These are phyloP conservation scores for Botrytis tulipae DNA, from an alignment of 2,329 filamentous ascomycete species.

Conservation along the genomic window DNA sequence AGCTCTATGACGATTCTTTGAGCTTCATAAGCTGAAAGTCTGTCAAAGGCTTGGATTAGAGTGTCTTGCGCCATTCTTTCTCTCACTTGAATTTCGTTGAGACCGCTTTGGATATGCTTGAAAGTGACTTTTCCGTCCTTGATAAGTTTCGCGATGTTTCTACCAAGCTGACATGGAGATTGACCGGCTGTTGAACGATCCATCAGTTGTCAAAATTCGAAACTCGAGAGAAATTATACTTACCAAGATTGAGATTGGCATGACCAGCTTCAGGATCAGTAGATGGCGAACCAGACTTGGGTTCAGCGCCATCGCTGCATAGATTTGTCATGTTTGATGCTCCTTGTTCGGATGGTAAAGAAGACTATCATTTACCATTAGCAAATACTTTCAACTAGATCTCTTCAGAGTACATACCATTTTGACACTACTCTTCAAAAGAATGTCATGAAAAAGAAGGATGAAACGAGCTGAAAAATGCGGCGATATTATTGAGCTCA, in stretches of 20 bases:
- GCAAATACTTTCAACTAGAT: background rate
- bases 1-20: fast-evolving
- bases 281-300: background rate
- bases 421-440: fast-evolving
- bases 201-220: fast-evolving
- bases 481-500: background rate
- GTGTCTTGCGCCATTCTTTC: fast-evolving
- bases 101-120: background rate
- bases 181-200: fast-evolving
- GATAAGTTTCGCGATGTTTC: background rate
- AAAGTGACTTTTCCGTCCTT: background rate
- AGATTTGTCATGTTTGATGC: background rate
- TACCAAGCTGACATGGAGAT: background rate
- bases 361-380: background rate
- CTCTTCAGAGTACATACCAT: fast-evolving
- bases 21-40: fast-evolving
- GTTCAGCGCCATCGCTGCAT: background rate
- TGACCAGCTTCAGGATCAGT: fast-evolving
- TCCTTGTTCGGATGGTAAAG: background rate
- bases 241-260: fast-evolving
- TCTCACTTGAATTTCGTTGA: background rate
- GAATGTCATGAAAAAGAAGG: background rate
- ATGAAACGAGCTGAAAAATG: background rate
- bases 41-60: fast-evolving
- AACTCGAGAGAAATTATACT: fast-evolving